phyloP scores from a whole-genome alignment of 441 rosid species.

The Adansonia gregorii region DNA sequence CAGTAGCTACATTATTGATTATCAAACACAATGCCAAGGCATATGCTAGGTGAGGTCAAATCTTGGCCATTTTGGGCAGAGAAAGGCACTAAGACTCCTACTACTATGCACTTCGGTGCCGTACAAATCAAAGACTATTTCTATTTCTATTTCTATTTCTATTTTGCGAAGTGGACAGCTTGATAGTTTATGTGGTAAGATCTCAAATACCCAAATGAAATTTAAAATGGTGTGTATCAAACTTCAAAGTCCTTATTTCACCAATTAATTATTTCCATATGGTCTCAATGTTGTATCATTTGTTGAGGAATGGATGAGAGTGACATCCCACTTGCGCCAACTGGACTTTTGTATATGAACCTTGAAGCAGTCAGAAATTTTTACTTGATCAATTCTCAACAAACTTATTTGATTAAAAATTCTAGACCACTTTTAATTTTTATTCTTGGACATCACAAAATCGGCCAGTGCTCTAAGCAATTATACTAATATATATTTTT shows the following conservation, averaged over 20 bases:
- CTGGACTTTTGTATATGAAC: not conserved
- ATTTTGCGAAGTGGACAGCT: not conserved
- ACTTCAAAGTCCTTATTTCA: not conserved
- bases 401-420: no score
- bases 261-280: not conserved
- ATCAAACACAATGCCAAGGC: slow-evolving; percentile 28
- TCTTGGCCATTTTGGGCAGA: slow-evolving; percentile 31
- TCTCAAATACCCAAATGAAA: not conserved
- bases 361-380: slow-evolving; percentile 8
- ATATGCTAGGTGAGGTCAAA: slow-evolving; percentile 28
- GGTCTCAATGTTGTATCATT: not conserved
- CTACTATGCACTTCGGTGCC: not conserved
- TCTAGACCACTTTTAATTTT: not conserved
- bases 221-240: not conserved
- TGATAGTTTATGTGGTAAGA: not conserved
- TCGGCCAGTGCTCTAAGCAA: no score
- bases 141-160: not conserved
- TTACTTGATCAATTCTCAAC: not conserved
- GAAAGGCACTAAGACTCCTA: not conserved
- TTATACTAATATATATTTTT: no score
- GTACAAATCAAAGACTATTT: slow-evolving; percentile 31
- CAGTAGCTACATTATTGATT: slow-evolving; percentile 4
- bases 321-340: slow-evolving; percentile 16
- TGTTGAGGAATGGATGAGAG: slow-evolving; percentile 12
- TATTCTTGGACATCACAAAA: no score